Percentiles rank a stretch among this genome's conserved stretches.
phyloP scores from a whole-genome alignment of 495 filamentous ascomycete genomes.

The Evansstolkia leycettana region DNA sequence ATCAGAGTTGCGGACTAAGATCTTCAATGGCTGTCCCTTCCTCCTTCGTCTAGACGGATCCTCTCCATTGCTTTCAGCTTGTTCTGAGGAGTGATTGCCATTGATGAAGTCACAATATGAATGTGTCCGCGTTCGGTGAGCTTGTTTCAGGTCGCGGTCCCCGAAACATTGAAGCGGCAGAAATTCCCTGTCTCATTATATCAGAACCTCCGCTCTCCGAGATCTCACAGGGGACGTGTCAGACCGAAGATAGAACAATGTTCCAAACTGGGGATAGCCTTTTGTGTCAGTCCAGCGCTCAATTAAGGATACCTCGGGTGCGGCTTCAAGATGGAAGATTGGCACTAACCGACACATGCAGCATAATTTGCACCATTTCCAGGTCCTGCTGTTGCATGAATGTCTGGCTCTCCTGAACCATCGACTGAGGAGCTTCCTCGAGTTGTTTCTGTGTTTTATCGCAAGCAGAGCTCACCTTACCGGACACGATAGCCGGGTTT shows the following conservation, averaged over 20 bases:
- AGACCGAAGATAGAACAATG: constrained; percentile 20
- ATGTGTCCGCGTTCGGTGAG: constrained; percentile 7
- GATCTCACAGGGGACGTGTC: too few species aligned
- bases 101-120: constrained; percentile 19
- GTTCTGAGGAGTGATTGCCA: background rate
- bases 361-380: constrained; percentile 35
- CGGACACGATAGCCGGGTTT: constrained; percentile 1
- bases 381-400: constrained; percentile 31
- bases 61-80: constrained; percentile 1
- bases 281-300: background rate
- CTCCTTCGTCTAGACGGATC: constrained; percentile 11
- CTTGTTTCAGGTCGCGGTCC: constrained; percentile 15
- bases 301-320: constrained; percentile 1
- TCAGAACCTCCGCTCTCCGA: too few species aligned
- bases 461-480: background rate
- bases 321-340: background rate
- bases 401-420: constrained; percentile 1
- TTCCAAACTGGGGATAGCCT: constrained; percentile 12
- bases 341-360: constrained; percentile 26
- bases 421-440: constrained; percentile 4
- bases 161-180: constrained; percentile 20
- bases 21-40: constrained; percentile 15
- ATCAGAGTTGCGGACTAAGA: constrained; percentile 20
- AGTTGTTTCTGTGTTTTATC: constrained; percentile 9
- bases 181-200: constrained; percentile 25